A percentile compares a stretch with the other conserved stretches of the same genome.
These are phyloP conservation scores for Pythium coloratum DNA, from an alignment of 352 stramenopile species.

Conservation along the genomic window DNA sequence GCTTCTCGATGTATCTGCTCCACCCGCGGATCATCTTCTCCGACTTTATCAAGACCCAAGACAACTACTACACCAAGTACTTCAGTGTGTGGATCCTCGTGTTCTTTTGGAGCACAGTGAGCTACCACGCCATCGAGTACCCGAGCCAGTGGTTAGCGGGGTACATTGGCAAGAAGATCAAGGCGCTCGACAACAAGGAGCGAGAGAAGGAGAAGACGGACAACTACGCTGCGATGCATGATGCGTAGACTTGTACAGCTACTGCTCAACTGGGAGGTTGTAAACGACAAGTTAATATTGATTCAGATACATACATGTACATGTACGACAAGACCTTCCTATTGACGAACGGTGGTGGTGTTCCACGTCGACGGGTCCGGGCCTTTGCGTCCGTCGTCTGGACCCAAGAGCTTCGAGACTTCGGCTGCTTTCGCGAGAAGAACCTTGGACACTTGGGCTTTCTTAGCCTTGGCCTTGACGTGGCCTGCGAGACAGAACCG, in stretches of 20 bases:
- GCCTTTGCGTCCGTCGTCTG: background rate
- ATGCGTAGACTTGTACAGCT: no score
- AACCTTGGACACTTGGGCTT: background rate
- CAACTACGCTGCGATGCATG: background rate
- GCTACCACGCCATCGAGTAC: constrained; percentile 37
- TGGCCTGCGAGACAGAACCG: constrained; percentile 50
- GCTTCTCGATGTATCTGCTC: constrained; percentile 8
- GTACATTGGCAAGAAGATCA: constrained; percentile 11
- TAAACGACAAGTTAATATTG: background rate
- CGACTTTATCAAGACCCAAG: background rate
- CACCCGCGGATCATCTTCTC: background rate
- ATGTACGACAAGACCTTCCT: background rate
- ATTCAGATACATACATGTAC: background rate
- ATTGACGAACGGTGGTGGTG: background rate
- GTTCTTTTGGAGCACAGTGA: constrained; percentile 22
- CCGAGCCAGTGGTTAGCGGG: constrained; percentile 27
- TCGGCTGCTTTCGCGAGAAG: background rate
- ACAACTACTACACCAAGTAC: constrained; percentile 9
- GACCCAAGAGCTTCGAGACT: background rate
- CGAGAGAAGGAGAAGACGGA: background rate
- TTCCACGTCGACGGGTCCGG: background rate
- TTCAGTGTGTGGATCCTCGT: background rate
- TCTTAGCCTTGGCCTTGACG: background rate
- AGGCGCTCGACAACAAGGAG: constrained; percentile 3
- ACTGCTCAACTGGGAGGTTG: no score